Evolutionary conservation across 2,329 filamentous ascomycete genomes (phyloP), one percentile per base, ranked within the genome.

Genomic region (Trichothecium roseum): DNA sequence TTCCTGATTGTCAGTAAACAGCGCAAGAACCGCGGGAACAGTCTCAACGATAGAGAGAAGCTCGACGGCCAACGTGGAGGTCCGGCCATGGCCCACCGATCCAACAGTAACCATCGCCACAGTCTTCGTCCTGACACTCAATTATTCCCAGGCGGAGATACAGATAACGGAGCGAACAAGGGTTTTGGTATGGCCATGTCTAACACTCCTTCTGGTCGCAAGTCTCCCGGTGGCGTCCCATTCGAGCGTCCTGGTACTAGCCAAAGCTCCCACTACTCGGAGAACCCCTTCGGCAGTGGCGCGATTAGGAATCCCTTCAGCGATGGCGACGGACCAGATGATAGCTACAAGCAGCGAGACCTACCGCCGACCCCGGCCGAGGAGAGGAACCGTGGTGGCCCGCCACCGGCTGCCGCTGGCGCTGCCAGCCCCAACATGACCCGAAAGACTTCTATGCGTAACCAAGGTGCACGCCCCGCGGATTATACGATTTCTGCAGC

Each of bases 61-160:
- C 61, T 37, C 53, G 10, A 64, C 38, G 57, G 60, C 4, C 53
- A 38, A 42, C 13, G 41, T 42, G 18, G 41, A 35, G 15, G 38
- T 42, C 24, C 31, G 42, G 56, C 35, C 22, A 14, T 29, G 24
- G 20, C 34, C 34, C 8, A 35, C 27, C 8, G 5, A 60, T 37
- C 63, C 55, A 45, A 70, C 63, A 42, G 61, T 55, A 42, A 64
- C 30, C 86, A 87, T n/a, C 81, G 81, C 42, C 70, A 95, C 41
- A 93, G 85, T 51, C 69, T 94, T 36, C 81, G 86, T 34, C 87
- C 87, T 3, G 74, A 91, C 33, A 89, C 85, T 28, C 78, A 91
- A 49, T 88, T 94, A 59, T 69, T 84, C 28, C 83, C 85, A 5
- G 78, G 74, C 50, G 22, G 49, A 45, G 57, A 56, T 37, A 49